Base-by-base conservation (phyloP, 176 grass and related monocot species). In the Otatea glauca region DNA sequence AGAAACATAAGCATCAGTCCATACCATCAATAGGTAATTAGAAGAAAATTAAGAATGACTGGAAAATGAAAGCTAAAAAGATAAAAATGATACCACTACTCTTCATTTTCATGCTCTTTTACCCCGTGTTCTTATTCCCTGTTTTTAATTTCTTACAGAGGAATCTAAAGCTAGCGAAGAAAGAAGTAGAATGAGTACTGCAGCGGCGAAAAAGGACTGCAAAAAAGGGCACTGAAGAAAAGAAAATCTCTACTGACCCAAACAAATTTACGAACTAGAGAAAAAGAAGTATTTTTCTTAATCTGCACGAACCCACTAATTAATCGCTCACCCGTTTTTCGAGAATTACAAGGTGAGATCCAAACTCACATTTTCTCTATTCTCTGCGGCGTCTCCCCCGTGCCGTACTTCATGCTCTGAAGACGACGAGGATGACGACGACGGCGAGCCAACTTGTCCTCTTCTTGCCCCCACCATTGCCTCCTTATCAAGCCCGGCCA, bases 301-400 rank as follows among this genome's bases (percentile, higher is more conserved):
- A 34, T 63, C 72, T 71, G 5, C 47, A 59, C 54, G 79, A 83
- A 79, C 50, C 49, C 76, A 7, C 87, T 73, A 72, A 77, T 82
- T 49, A 60, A 58, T 15, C 73, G 35, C 15, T 10, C 76, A 68
- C 38, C 24, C 54, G 8, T 21, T 39, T 20, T 62, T 65, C 48
- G 29, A 72, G 68, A 77, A 82, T 86, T 94, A 98, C 91, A 98
- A 86, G 80, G 86, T 92, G 86, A 98, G 91, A 92, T 98, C 95
- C 82, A 98, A 82, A 84, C 92, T 98, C 73, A 98, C 86, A 71
- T 90, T 91, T 12, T 91, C 88, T 71, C 78, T 86, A 16, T 74
- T 88, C 39, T 89, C 86, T 16, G 60, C 60, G 15, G 84, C 50
- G 63, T 86, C 84, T 62, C 60, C 68, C 39, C 74, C 60, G 23